A percentile compares a stretch with the other conserved stretches of the same genome.
phyloP scores from a whole-genome alignment of 2,329 filamentous ascomycete species.

The Pseudocercospora eumusae region DNA sequence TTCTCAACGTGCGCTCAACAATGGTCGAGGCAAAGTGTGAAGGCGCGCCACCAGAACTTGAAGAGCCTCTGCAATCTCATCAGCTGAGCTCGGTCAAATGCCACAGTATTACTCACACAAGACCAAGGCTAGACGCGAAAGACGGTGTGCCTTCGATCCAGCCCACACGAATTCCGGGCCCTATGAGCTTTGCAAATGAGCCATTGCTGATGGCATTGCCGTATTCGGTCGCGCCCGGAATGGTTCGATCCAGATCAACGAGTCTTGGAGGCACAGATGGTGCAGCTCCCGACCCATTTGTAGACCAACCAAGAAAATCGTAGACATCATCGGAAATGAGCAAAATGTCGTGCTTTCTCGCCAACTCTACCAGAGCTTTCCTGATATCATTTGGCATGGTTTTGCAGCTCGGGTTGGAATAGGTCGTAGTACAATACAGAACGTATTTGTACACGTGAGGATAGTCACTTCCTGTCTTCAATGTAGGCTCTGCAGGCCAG shows the following conservation, averaged over 20 bases:
- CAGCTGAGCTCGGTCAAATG: background rate
- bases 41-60: conserved; percentile 60
- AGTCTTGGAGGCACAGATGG: conserved; percentile 58
- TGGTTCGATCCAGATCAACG: conserved; percentile 71
- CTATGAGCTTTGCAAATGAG: conserved; percentile 83
- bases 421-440: conserved; percentile 85
- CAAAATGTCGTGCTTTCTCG: conserved; percentile 74
- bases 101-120: conserved; percentile 3
- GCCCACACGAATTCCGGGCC: conserved; percentile 77
- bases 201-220: conserved; percentile 84
- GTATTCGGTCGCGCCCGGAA: conserved; percentile 65
- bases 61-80: conserved; percentile 48
- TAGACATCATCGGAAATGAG: conserved; percentile 90
- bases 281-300: background rate
- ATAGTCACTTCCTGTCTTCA: conserved; percentile 60
- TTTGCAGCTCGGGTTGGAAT: conserved; percentile 81
- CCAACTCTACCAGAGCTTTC: conserved; percentile 68
- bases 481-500: conserved; percentile 17
- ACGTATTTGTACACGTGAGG: conserved; percentile 78
- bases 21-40: conserved; percentile 61
- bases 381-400: conserved; percentile 73
- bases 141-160: conserved; percentile 75
- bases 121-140: conserved; percentile 43
- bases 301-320: conserved; percentile 78
- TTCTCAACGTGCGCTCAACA: conserved; percentile 56